These are phyloP conservation scores for Blastobotrys persicus DNA, from an alignment of 1,139 yeast genomes.

Conservation along the genomic window DNA sequence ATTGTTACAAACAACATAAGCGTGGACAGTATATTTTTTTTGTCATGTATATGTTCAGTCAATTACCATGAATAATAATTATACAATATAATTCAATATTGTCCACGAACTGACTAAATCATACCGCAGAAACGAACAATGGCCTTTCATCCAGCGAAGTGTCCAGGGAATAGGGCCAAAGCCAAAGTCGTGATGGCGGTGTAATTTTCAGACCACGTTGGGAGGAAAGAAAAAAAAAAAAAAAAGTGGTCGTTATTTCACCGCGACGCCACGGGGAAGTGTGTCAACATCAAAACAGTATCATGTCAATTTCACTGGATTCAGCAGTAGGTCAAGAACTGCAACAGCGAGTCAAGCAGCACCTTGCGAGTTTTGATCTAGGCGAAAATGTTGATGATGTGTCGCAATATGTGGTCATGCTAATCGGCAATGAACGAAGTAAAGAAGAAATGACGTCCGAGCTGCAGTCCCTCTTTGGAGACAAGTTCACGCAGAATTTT, in stretches of 20 bases:
- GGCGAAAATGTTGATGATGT: slow-evolving; percentile 71
- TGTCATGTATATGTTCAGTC: too few species aligned
- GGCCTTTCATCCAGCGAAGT: too few species aligned
- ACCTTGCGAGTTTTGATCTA: slow-evolving; percentile 21
- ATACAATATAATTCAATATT: too few species aligned
- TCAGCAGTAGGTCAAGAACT: slow-evolving; percentile 25
- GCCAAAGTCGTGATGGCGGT: too few species aligned
- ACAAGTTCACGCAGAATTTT: slow-evolving; percentile 52
- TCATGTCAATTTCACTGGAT: slow-evolving; percentile 11
- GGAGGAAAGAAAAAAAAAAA: not conserved
- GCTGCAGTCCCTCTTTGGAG: slow-evolving; percentile 62
- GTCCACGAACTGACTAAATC: too few species aligned
- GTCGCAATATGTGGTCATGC: slow-evolving; percentile 73
- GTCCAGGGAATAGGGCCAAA: not conserved
- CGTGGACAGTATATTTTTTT: too few species aligned
- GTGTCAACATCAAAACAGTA: not conserved
- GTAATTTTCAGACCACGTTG: not conserved
- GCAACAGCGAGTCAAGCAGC: slow-evolving; percentile 19
- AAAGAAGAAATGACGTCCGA: slow-evolving; percentile 64
- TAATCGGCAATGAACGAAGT: slow-evolving; percentile 69
- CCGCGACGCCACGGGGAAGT: not conserved
- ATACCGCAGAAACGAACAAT: too few species aligned
- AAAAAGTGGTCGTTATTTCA: not conserved
- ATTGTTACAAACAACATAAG: too few species aligned
- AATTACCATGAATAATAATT: too few species aligned